Evolutionary conservation across 1,139 yeast species (phyloP), one percentile per base, ranked within the genome.

Genomic region (Oligophagozyma castellii): DNA sequence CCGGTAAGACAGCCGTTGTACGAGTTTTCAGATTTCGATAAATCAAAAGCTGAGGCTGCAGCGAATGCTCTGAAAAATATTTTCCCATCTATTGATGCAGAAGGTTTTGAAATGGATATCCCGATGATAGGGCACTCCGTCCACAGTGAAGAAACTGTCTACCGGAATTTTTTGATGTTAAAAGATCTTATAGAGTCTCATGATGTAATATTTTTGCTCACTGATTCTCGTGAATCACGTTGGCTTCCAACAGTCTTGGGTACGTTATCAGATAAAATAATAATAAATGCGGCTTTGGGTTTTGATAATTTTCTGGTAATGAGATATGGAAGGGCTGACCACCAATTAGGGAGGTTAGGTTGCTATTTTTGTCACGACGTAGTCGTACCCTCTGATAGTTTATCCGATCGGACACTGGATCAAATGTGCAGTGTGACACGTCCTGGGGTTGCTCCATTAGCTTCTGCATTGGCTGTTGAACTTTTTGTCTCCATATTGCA

Each of bases 361-460:
- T 89, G 99, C 52, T 89, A 89, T 55, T 89, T 76, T 51, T 89
- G 99, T 54, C 83, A 84, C 50, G 98, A 92, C 49, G 84, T 89
- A 5, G 86, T 84, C 28, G 95, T 95, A 0, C 98, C 99, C 0
- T 61, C 73, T 5, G 95, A 89, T 49, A 77, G 93, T 36, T 58
- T 81, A 12, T 65, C 81, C 0, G 93, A 84, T 46, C 62, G 94
- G 29, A 79, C 95, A 0, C 58, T 89, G 35, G 99, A 89, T 54
- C 96, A 89, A 52, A 89, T 89, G 95, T 89, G 99, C 50, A 89
- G 98, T 0, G 98, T 89, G 1, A 89, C 98, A 0, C 61, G 98
- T 26, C 98, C 99, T 0, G 98, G 99, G 0, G 86, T 78, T 1
- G 94, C 98, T 0, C 59, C 79, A 45, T 59, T 83, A 54, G 96